phyloP scores from a whole-genome alignment of 257 asterid species.

The Cinchona pubescens region DNA sequence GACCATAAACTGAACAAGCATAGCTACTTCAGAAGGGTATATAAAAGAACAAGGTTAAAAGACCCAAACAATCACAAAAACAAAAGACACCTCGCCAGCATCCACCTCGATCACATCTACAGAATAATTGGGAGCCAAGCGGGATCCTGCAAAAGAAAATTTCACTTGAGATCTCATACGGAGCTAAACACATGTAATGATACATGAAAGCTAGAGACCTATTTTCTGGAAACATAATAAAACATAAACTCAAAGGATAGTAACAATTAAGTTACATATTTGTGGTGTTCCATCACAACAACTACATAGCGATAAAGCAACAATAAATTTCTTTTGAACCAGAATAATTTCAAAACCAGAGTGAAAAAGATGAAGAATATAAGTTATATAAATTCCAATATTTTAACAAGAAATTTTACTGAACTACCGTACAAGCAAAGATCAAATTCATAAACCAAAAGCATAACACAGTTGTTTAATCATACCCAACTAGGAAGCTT shows the following conservation, averaged over 20 bases:
- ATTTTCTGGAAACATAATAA: neutral
- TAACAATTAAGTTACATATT: too few species aligned
- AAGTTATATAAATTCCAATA: neutral
- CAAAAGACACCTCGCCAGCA: conserved; percentile 14
- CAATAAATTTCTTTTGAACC: neutral
- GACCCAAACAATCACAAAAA: neutral
- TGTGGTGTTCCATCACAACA: neutral
- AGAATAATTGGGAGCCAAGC: neutral
- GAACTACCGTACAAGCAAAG: neutral
- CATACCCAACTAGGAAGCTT: neutral
- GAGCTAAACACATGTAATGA: neutral
- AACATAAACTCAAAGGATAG: too few species aligned
- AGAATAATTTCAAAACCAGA: neutral
- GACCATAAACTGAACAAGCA: neutral
- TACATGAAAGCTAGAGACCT: neutral
- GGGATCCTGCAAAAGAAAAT: conserved; percentile 9
- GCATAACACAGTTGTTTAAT: neutral
- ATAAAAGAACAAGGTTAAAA: neutral
- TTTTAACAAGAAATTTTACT: neutral
- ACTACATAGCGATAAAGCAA: neutral
- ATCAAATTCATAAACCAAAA: neutral
- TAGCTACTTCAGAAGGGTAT: neutral
- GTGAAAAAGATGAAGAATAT: neutral
- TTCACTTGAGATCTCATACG: neutral
- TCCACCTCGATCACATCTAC: neutral